A percentile compares a stretch with the other conserved stretches of the same genome.
Evolutionary conservation across 2,329 filamentous ascomycete genomes (phyloP).

Genomic region (Chrysoporthe cubensis): DNA sequence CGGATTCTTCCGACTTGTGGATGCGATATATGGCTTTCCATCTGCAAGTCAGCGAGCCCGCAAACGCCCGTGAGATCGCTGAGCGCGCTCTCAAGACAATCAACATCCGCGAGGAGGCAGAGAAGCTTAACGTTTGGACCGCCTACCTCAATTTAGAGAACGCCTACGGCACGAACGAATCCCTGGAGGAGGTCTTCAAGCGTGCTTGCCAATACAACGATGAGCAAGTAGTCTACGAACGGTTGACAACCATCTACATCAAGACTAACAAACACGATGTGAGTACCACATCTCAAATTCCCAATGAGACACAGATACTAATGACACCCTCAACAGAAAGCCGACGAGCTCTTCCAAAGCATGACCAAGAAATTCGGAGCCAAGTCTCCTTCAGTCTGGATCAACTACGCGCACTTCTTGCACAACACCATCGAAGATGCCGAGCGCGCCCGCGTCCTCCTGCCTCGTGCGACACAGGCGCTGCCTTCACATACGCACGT

Average conservation of each 20-base stretch:
- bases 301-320: constrained; percentile 2
- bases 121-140: constrained; percentile 95
- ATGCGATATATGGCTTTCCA: constrained; percentile 99
- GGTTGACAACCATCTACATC: constrained; percentile 92
- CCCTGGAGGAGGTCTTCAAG: constrained; percentile 84
- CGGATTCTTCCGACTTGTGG: constrained; percentile 93
- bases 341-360: constrained; percentile 82
- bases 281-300: constrained; percentile 42
- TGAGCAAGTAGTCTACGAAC: constrained; percentile 84
- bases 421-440: constrained; percentile 73
- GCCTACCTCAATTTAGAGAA: constrained; percentile 94
- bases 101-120: constrained; percentile 85
- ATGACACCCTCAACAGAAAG: constrained; percentile 63
- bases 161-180: constrained; percentile 82
- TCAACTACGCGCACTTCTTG: constrained; percentile 94
- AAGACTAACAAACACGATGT: constrained; percentile 84
- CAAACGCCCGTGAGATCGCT: constrained; percentile 85
- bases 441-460: constrained; percentile 75
- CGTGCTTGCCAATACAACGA: constrained; percentile 94
- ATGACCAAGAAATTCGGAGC: constrained; percentile 90
- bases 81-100: constrained; percentile 91
- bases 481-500: constrained; percentile 68
- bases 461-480: constrained; percentile 83
- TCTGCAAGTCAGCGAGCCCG: constrained; percentile 85
- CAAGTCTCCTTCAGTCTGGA: constrained; percentile 79